phyloP scores from a whole-genome alignment of 2,329 filamentous ascomycete species.

The Magnaporthiopsis rhizophila region DNA sequence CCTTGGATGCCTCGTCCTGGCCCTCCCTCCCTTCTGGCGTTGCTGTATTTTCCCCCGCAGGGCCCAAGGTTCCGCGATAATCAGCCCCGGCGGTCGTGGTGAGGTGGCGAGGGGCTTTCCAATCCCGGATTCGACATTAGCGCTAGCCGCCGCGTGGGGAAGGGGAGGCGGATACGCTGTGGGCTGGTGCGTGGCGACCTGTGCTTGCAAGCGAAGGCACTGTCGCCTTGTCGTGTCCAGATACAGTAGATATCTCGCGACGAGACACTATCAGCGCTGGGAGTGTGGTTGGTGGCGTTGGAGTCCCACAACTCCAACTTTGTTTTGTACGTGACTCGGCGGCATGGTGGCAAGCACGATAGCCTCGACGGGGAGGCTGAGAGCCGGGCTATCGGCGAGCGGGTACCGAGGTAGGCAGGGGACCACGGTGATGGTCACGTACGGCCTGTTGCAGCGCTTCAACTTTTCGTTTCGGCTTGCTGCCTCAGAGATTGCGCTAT shows the following conservation, averaged over 20 bases:
- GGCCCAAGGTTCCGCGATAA: too few species aligned
- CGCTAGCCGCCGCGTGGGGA: conserved; percentile 1
- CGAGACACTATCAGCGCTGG: background rate
- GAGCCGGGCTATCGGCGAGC: too few species aligned
- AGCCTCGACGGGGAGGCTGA: too few species aligned
- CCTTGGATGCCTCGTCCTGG: conserved; percentile 12
- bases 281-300: background rate
- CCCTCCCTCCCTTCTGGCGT: conserved; percentile 15
- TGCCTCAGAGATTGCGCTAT: too few species aligned
- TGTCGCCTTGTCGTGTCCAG: conserved; percentile 16
- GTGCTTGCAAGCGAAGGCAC: conserved; percentile 26
- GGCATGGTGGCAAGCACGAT: background rate
- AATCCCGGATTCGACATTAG: conserved; percentile 14
- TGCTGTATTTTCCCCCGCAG: conserved; percentile 8
- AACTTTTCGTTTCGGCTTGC: too few species aligned
- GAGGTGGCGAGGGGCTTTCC: conserved; percentile 9
- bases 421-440: too few species aligned
- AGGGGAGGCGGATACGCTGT: conserved; percentile 21
- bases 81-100: background rate
- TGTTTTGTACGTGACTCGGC: too few species aligned
- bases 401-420: too few species aligned
- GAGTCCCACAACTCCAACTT: background rate
- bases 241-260: too few species aligned
- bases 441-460: too few species aligned
- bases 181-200: conserved; percentile 25